A percentile compares a stretch with the other conserved stretches of the same genome.
Conservation (phyloP, 2,329 filamentous ascomycete genomes). For the Rhynchosporium graminicola region DNA sequence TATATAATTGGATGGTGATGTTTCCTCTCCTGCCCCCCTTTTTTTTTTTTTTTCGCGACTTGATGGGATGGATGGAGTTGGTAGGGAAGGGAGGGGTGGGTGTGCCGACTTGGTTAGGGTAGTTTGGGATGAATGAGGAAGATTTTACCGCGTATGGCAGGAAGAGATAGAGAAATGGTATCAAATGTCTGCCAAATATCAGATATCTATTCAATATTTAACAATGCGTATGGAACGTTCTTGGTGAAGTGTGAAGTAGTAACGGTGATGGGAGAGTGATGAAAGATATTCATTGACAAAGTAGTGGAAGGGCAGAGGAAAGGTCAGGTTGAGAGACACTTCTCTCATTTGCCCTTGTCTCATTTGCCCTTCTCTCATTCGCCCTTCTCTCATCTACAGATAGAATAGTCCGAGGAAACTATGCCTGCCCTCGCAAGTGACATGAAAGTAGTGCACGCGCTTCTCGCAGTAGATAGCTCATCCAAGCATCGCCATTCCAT, state of each 20-base stretch:
- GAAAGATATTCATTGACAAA: neutral
- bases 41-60: no score
- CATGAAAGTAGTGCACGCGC: no score
- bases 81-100: neutral
- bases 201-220: neutral
- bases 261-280: neutral
- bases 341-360: neutral
- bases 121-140: neutral
- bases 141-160: no score
- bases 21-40: neutral
- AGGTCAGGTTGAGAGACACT: neutral
- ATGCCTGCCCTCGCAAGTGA: neutral
- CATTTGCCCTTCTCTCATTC: neutral
- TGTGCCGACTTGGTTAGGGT: neutral
- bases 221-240: neutral
- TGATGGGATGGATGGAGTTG: no score
- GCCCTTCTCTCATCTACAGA: neutral
- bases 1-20: conserved; percentile 9
- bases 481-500: neutral
- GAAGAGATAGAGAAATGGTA: conserved; percentile 6
- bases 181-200: neutral
- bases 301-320: no score
- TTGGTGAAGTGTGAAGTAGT: no score
- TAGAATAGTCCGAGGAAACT: neutral
- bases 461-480: neutral